phyloP scores from a whole-genome alignment of 768 basidiomycete genomes.

The Panus rudis region DNA sequence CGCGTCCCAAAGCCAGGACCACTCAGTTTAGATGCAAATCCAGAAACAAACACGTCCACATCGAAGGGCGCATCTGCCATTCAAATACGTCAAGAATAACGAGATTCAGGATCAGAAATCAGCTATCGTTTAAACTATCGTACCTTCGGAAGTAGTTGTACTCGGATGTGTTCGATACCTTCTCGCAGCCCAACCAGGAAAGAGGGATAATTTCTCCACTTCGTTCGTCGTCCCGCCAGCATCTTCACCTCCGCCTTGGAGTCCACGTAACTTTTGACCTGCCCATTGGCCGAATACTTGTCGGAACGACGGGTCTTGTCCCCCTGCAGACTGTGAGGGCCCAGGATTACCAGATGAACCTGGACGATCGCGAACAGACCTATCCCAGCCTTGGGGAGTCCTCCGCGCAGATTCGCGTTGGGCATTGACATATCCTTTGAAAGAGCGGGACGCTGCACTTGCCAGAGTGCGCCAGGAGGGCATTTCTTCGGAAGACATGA shows the following conservation, averaged over 20 bases:
- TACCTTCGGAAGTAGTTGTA: slow-evolving; percentile 18
- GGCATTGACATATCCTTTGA: slow-evolving; percentile 48
- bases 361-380: slow-evolving; percentile 19
- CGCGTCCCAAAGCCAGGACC: slow-evolving; percentile 57
- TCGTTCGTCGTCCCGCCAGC: slow-evolving; percentile 11
- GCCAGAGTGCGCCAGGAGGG: slow-evolving; percentile 24
- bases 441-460: slow-evolving; percentile 27
- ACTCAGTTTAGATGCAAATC: slow-evolving; percentile 60
- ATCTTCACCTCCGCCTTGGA: slow-evolving; percentile 16
- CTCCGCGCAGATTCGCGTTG: slow-evolving; percentile 32
- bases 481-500: slow-evolving; percentile 29
- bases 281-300: slow-evolving; percentile 68
- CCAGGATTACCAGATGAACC: slow-evolving; percentile 38
- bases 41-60: slow-evolving; percentile 69
- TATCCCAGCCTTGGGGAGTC: slow-evolving; percentile 1
- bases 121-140: slow-evolving; percentile 14
- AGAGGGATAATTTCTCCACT: slow-evolving; percentile 48
- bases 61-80: slow-evolving; percentile 48
- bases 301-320: no score
- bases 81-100: no score
- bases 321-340: no score
- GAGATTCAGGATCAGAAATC: no score
- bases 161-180: slow-evolving; percentile 31
- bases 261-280: slow-evolving; percentile 34
- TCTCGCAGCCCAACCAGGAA: slow-evolving; percentile 78